Base-by-base conservation (phyloP, 148 eudicot species). In the Rhododendron ovatum region DNA sequence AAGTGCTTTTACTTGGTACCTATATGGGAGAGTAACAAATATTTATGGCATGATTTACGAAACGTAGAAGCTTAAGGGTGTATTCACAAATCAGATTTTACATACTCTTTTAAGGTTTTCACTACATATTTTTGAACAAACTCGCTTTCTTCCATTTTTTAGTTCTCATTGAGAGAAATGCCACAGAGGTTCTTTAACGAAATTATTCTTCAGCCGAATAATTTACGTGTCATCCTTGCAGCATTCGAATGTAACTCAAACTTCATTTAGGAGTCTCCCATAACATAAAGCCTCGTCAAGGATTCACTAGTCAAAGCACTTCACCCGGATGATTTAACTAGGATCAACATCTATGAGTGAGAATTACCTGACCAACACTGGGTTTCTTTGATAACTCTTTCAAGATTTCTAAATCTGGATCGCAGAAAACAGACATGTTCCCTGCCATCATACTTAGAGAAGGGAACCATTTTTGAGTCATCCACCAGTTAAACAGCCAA, bases 401-500 rank as follows among this genome's bases (percentile, higher is more conserved):
- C 74, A 94, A 45, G n/a, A 91, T 88, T 86, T 94, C 94, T 39
- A 88, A 28, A 88, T 95, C 98, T 39, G 47, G 76, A 15, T 37
- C 79, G 86, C 92, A 78, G 86, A 91, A 92, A 80, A 85, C 69
- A 8, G 89, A 79, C 85, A 86, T 83, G 30, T 87, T 89, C 61
- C 91, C 91, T 10, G 84, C 80, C 83, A 82, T 39, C 18, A 90
- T 48, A 82, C 91, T 93, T 33, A 91, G 84, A 9, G 93, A 78
- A 80, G 94, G 93, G 86, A 94, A 93, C 94, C 91, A 91, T 39
- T 90, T 93, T 83, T 93, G 98, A 84, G 92, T 91, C 91, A 94
- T 92, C 98, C 98, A 95, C 97, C 93, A 93, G 76, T 93, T 15
- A 45, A 89, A 82, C 61, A 96, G 86, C 95, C 94, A 92, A 53